phyloP scores from a whole-genome alignment of 177 flowering plant species.

The Telopea speciosissima region DNA sequence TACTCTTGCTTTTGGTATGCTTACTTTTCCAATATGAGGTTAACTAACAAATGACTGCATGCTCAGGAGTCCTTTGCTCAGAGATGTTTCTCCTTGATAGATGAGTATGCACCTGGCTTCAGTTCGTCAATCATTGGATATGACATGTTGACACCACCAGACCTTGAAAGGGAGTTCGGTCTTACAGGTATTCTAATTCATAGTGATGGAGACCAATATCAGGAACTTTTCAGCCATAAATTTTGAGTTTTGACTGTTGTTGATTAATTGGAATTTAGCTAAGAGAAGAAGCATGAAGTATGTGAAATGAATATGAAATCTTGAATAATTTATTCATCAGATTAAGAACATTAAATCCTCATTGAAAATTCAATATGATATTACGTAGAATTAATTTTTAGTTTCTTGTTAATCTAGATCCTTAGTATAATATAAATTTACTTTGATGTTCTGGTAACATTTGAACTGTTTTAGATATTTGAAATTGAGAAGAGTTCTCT shows the following conservation, averaged over 20 bases:
- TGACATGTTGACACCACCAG: constrained; percentile 95
- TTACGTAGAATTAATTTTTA: neutral
- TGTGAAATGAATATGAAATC: neutral
- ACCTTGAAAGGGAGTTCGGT: constrained; percentile 84
- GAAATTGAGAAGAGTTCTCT: no score
- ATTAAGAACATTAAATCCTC: neutral
- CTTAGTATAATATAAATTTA: neutral
- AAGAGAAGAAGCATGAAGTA: neutral
- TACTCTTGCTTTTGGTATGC: neutral
- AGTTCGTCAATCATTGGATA: constrained; percentile 77
- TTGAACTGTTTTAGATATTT: no score
- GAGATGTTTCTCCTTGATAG: constrained; percentile 76
- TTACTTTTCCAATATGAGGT: no score
- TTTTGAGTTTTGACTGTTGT: neutral
- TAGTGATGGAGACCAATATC: neutral
- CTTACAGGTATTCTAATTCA: constrained; percentile 54
- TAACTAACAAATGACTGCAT: constrained; percentile 2
- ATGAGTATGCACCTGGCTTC: constrained; percentile 91
- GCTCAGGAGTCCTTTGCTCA: constrained; percentile 69
- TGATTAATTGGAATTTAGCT: neutral
- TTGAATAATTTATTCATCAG: neutral
- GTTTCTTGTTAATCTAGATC: no score
- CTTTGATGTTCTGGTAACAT: neutral
- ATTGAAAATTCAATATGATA: no score
- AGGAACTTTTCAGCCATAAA: neutral